phyloP scores from a whole-genome alignment of 257 asterid genomes.

The Ophiorrhiza pumila region DNA sequence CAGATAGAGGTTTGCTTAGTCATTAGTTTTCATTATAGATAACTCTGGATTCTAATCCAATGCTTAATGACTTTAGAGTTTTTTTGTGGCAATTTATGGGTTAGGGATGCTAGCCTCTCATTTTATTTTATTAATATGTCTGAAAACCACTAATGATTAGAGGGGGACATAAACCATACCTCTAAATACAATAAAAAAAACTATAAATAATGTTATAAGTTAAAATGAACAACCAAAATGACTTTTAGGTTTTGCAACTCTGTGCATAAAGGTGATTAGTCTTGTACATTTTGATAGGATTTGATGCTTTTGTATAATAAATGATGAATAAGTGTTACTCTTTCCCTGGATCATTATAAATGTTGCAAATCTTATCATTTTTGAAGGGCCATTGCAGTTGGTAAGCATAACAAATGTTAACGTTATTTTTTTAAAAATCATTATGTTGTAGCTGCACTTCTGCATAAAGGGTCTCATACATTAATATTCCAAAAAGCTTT shows the following conservation, averaged over 20 bases:
- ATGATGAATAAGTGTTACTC: neutral
- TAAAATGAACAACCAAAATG: neutral
- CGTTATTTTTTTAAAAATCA: neutral
- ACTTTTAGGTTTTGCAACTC: neutral
- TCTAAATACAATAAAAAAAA: too few species aligned
- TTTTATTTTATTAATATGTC: too few species aligned
- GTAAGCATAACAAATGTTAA: neutral
- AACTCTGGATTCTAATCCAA: constrained; percentile 31
- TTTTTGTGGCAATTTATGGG: too few species aligned
- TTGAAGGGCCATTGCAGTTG: neutral
- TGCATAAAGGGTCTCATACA: neutral
- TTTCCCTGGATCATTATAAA: neutral
- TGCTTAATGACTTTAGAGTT: neutral
- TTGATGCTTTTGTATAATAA: neutral
- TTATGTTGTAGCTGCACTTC: neutral
- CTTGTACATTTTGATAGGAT: neutral
- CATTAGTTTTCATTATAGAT: constrained; percentile 40
- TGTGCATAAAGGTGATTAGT: neutral
- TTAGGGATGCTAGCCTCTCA: too few species aligned
- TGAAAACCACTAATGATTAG: too few species aligned
- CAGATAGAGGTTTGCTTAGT: constrained; percentile 3
- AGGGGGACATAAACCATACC: too few species aligned
- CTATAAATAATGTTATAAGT: too few species aligned
- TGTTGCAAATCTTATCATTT: neutral
- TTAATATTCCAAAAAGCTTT: neutral